Evolutionary conservation across 2,329 filamentous ascomycete species (phyloP), one percentile per base, ranked within the genome.

Genomic region (Diaporthe velutina): DNA sequence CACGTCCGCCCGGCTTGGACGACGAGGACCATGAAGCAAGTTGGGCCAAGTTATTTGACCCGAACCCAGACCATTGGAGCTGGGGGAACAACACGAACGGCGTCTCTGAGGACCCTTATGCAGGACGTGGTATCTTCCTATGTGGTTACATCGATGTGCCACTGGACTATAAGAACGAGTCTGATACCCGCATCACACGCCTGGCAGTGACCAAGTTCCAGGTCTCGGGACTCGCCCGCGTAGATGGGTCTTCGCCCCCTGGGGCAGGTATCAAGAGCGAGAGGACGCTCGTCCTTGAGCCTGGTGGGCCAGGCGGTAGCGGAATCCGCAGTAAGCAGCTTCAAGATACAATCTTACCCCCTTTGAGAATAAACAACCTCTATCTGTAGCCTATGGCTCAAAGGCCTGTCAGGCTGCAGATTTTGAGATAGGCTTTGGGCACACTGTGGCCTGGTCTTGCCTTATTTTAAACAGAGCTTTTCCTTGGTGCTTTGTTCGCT

Each of bases 151-250:
- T 88, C 12, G 85, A 88, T 35, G 85, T 87, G 6, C 87, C 86
- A 1, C 81, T 88, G 5, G 86, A 88, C 79, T 87, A 87, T 78
- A 85, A 83, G 61, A 88, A 88, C 78, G 67, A 80, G 33, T 83
- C 85, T 1, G 86, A 88, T 64, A 13, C 67, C 2, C 85, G 86
- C 55, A 86, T 88, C 70, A 80, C 79, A 33, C 85, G 87, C 6
- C 83, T 88, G 4, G 86, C 87, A n/a, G 82, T 89, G 50, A 87
- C 85, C 45, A 88, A 87, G 77, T 86, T 83, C 73, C 87, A 88
- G 64, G 86, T 87, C 13, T 86, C 86, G 0, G 87, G 87, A 7
- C 83, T 88, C 19, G 81, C 82, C 7, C 81, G 77, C 2, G 17
- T 73, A 4, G 77, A 80, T 67, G 77, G 73, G 40, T 71, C 70